A percentile compares a stretch with the other conserved stretches of the same genome.
phyloP scores from a whole-genome alignment of 352 stramenopile genomes.

The Pythium chondricola region DNA sequence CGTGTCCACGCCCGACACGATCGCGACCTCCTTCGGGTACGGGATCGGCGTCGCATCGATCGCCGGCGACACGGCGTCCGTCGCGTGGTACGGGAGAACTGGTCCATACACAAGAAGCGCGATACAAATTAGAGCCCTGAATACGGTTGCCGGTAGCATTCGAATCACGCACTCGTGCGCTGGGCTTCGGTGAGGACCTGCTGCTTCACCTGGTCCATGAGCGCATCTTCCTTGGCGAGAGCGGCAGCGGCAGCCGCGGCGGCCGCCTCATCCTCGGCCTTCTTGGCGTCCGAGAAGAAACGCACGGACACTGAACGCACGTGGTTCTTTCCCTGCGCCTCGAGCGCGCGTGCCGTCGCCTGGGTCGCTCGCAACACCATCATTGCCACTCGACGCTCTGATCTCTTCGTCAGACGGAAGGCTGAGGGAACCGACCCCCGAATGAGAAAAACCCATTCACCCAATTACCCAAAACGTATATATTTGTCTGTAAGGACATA shows the following conservation, averaged over 20 bases:
- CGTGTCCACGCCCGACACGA: slow-evolving; percentile 58
- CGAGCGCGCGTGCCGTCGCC: slow-evolving; percentile 17
- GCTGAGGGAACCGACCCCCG: slow-evolving; percentile 12
- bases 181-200: slow-evolving; percentile 42
- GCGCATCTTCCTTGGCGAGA: slow-evolving; percentile 37
- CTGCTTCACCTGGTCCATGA: slow-evolving; percentile 33
- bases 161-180: slow-evolving; percentile 53
- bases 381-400: slow-evolving; percentile 2
- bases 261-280: slow-evolving; percentile 33
- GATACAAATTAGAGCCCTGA: too few species aligned
- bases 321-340: slow-evolving; percentile 14
- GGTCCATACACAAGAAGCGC: background rate
- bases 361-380: slow-evolving; percentile 20
- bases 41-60: slow-evolving; percentile 48
- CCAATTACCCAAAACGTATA: slow-evolving; percentile 16
- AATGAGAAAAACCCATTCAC: slow-evolving; percentile 1
- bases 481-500: background rate
- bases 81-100: slow-evolving; percentile 68
- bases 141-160: too few species aligned
- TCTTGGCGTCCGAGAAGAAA: slow-evolving; percentile 39
- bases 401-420: slow-evolving; percentile 4
- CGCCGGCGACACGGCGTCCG: slow-evolving; percentile 32
- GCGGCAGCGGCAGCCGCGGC: slow-evolving; percentile 23
- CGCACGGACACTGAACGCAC: slow-evolving; percentile 15
- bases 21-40: slow-evolving; percentile 51